A percentile compares a stretch with the other conserved stretches of the same genome.
phyloP scores from a whole-genome alignment of 225 moss, liverwort and hornwort species.

The Lunularia cruciata region DNA sequence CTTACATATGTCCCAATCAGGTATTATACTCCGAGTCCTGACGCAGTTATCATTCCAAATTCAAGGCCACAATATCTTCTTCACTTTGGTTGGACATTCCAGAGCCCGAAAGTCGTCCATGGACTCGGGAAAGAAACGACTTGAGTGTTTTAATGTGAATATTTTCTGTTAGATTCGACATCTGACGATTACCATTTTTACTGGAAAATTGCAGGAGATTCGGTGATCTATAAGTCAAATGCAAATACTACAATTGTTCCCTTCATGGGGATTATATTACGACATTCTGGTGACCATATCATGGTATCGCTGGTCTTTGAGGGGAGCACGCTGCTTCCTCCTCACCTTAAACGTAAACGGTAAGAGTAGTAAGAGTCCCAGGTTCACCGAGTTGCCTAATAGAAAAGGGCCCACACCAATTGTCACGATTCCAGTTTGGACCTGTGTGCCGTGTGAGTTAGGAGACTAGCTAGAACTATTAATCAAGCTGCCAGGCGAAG shows the following conservation, averaged over 20 bases:
- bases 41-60: neutral
- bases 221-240: constrained; percentile 10
- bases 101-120: no score
- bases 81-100: neutral
- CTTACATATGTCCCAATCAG: neutral
- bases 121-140: no score
- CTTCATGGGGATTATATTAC: neutral
- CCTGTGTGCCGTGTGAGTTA: neutral
- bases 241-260: constrained; percentile 2
- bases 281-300: neutral
- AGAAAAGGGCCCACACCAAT: neutral
- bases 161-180: neutral
- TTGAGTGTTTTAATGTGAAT: neutral
- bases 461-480: constrained; percentile 1
- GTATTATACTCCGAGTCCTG: neutral
- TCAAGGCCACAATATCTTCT: neutral
- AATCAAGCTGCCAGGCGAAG: neutral
- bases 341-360: neutral
- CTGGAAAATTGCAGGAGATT: neutral
- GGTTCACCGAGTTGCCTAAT: neutral
- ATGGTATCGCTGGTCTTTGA: constrained; percentile 1
- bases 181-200: neutral
- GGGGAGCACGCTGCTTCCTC: constrained; percentile 2
- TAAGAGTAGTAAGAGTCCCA: constrained; percentile 11
- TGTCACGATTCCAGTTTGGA: neutral